Percentiles rank a stretch among this genome's conserved stretches.
Conservation (phyloP, 2,329 filamentous ascomycete genomes). For the Sporothrix brasiliensis region DNA sequence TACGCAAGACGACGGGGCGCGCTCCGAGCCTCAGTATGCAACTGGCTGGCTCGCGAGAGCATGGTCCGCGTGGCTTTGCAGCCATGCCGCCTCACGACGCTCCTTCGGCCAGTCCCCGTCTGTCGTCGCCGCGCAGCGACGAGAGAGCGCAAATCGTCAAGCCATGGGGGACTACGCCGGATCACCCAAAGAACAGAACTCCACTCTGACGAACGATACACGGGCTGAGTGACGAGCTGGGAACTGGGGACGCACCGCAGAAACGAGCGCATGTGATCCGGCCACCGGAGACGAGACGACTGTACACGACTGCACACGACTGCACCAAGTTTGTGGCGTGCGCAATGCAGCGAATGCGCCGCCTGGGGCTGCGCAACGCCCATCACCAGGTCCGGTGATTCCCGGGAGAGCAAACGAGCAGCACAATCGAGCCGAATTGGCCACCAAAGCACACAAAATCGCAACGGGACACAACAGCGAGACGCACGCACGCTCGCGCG, state of each 20-base stretch:
- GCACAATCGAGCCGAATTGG: not conserved
- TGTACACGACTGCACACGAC: not conserved
- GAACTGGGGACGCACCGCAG: constrained; percentile 5
- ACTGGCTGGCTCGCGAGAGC: not conserved
- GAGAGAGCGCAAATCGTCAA: not conserved
- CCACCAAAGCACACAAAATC: not conserved
- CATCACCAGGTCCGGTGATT: constrained; percentile 17
- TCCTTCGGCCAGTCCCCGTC: not conserved
- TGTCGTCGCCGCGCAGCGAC: constrained; percentile 1
- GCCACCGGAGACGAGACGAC: not conserved
- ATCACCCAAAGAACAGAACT: not conserved
- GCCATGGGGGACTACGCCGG: no score
- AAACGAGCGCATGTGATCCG: constrained; percentile 17
- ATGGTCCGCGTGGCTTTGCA: not conserved
- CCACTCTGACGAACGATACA: not conserved
- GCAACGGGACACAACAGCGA: not conserved
- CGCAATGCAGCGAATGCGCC: not conserved
- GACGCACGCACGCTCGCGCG: not conserved
- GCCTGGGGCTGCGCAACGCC: constrained; percentile 1
- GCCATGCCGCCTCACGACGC: not conserved
- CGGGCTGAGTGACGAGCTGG: not conserved
- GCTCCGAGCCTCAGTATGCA: not conserved
- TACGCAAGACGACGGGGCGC: constrained; percentile 4
- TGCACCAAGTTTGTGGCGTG: not conserved
- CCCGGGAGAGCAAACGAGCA: not conserved